A percentile compares a stretch with the other conserved stretches of the same genome.
Conservation (phyloP, 148 eudicot genomes). For the Persicaria tinctoria region DNA sequence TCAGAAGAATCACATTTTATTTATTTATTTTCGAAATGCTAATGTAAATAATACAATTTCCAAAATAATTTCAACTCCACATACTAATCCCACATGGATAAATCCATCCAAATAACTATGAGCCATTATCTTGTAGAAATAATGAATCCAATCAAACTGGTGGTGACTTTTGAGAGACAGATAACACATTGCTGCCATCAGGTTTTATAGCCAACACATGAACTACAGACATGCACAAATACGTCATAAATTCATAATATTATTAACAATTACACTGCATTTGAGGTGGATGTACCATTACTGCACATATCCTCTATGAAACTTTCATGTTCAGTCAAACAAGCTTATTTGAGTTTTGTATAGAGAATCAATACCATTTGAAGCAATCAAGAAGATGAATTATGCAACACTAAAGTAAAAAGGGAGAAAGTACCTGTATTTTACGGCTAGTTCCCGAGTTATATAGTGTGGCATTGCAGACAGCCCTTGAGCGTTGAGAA, state of each 20-base stretch:
- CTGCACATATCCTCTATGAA: not conserved
- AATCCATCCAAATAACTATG: not conserved
- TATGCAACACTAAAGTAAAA: not conserved
- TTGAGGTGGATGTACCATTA: not conserved
- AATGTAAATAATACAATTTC: not conserved
- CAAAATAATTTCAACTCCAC: not conserved
- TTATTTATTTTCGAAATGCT: not conserved
- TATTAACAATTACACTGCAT: not conserved
- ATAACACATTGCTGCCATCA: not conserved
- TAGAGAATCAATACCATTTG: not conserved
- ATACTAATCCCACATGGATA: not conserved
- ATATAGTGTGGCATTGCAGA: constrained; percentile 74
- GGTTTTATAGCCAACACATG: not conserved
- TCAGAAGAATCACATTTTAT: not conserved
- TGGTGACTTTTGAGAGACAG: not conserved
- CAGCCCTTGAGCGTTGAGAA: constrained; percentile 39
- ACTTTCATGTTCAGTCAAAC: not conserved
- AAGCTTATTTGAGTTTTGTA: not conserved
- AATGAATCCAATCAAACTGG: not conserved
- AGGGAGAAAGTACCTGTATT: constrained; percentile 42
- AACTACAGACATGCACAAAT: not conserved
- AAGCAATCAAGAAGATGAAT: not conserved
- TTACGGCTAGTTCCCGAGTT: constrained; percentile 48
- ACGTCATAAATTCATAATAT: not conserved
- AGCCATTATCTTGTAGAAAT: not conserved